These are phyloP conservation scores for Pseudozyma sp. DNA, from an alignment of 1,284 basidiomycete species.

Conservation along the genomic window DNA sequence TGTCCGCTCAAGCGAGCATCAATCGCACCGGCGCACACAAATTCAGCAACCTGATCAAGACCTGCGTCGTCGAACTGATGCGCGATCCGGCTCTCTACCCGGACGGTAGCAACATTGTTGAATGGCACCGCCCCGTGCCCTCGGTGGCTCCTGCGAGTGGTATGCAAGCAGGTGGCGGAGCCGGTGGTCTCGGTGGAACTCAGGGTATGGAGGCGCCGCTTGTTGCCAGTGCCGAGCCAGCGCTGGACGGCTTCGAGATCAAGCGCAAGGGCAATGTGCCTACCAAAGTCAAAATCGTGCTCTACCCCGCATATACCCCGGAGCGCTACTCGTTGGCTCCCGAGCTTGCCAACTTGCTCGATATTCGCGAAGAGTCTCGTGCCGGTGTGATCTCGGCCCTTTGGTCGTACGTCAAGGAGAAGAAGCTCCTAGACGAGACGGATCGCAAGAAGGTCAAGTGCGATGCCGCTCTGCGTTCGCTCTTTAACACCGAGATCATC, in stretches of 20 bases:
- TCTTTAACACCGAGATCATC: slow-evolving; percentile 73
- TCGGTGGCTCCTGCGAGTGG: slow-evolving; percentile 54
- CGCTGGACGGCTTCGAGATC: slow-evolving; percentile 85
- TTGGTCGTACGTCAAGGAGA: slow-evolving; percentile 92
- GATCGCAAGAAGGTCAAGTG: slow-evolving; percentile 83
- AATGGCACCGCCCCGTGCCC: slow-evolving; percentile 71
- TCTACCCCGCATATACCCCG: slow-evolving; percentile 87
- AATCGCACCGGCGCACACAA: slow-evolving; percentile 71
- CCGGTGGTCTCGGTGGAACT: slow-evolving; percentile 50
- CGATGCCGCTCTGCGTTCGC: slow-evolving; percentile 72
- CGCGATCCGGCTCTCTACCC: slow-evolving; percentile 84
- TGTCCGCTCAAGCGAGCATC: slow-evolving; percentile 62
- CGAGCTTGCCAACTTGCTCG: slow-evolving; percentile 81
- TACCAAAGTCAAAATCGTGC: slow-evolving; percentile 81
- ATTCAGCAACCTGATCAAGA: slow-evolving; percentile 87
- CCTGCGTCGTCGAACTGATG: slow-evolving; percentile 86
- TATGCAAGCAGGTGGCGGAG: slow-evolving; percentile 62
- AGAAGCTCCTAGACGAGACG: slow-evolving; percentile 88
- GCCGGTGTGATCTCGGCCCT: slow-evolving; percentile 83
- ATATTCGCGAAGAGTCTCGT: slow-evolving; percentile 86
- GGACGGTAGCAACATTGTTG: slow-evolving; percentile 70
- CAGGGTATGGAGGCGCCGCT: slow-evolving; percentile 59
- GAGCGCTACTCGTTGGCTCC: slow-evolving; percentile 85
- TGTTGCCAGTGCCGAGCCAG: slow-evolving; percentile 62
- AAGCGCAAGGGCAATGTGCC: slow-evolving; percentile 82